Evolutionary conservation across 352 stramenopile genomes (phyloP), one percentile per base, ranked within the genome.

Genomic region (Phytopythium sindhum): DNA sequence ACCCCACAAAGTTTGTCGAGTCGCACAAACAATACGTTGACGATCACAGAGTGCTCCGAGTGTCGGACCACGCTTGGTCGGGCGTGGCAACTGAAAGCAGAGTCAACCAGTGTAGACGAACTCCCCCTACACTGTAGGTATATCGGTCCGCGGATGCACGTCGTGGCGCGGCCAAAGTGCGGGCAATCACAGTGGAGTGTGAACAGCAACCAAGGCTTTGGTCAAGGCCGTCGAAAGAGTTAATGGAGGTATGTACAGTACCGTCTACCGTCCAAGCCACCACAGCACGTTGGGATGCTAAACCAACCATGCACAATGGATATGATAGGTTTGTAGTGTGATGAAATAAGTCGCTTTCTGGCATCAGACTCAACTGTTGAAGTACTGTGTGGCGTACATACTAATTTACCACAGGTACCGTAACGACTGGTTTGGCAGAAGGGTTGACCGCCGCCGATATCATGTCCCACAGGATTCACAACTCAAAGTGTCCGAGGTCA

Each of bases 391-490:
- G 39, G 39, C 39, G 1, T 17, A 23, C 15, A 23, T 45, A 45
- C 39, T 19, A 9, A 3, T n/a, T 19, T 17, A 45, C n/a, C n/a
- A n/a, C n/a, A n/a, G 39, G 39, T n/a, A 8, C 39, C 39, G 10
- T 26, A n/a, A 50, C 42, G 42, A 11, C 19, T 50, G 42, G 42
- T 50, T 50, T 50, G 42, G 42, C 21, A 26, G 42, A 50, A 50
- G 4, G 21, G 21, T 11, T n/a, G 42, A 28, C 17, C 42, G n/a
- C 42, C 1, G 42, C 9, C 21, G 24, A 10, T 52, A 52, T 52
- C 45, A 52, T 52, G 23, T 52, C 45, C 23, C 45, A 52, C n/a
- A 7, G 45, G 45, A 52, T 52, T 52, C 45, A 52, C 45, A 7
- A 2, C 19, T 23, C 17, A 10, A 39, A 39, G 33, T 12, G 11